Evolutionary conservation across 108 stramenopile genomes (phyloP).

Genomic region (Nitzschia sp.): DNA sequence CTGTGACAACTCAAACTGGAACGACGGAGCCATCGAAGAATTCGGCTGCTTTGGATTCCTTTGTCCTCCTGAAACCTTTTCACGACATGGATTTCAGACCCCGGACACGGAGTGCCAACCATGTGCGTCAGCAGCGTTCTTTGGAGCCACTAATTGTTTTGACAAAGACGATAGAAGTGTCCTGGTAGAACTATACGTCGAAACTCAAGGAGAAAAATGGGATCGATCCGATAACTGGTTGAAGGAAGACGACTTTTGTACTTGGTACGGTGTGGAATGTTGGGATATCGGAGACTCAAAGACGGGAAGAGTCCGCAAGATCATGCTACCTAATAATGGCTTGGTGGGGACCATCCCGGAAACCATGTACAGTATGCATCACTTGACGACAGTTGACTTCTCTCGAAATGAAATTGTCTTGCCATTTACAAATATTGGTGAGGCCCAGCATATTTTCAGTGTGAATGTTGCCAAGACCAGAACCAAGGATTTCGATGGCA

Average conservation of each 20-base stretch:
- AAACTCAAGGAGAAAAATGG: constrained; percentile 24
- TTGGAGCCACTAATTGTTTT: constrained; percentile 29
- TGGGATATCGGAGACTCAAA: constrained; percentile 21
- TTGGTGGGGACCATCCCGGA: constrained; percentile 30
- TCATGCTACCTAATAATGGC: constrained; percentile 29
- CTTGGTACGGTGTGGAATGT: constrained; percentile 48
- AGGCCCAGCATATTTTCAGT: constrained; percentile 12
- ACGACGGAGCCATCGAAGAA: constrained; percentile 35
- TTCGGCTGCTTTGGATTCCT: constrained; percentile 64
- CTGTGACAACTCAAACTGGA: constrained; percentile 38
- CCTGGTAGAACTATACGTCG: constrained; percentile 29
- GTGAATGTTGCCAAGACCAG: constrained; percentile 21
- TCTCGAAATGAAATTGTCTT: constrained; percentile 15
- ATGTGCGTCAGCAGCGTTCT: constrained; percentile 21
- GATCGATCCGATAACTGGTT: constrained; percentile 14
- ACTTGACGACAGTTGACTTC: constrained; percentile 18
- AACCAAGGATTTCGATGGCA: constrained; percentile 30
- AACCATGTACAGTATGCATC: constrained; percentile 10
- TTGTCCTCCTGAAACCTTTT: constrained; percentile 57
- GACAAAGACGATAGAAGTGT: constrained; percentile 38
- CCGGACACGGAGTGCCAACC: constrained; percentile 15
- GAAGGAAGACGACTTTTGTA: constrained; percentile 16
- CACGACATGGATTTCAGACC: constrained; percentile 47
- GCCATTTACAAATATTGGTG: constrained; percentile 1
- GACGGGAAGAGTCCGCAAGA: constrained; percentile 18